Conservation (phyloP, 2,329 filamentous ascomycete genomes). For the Phyllosticta citriasiana region DNA sequence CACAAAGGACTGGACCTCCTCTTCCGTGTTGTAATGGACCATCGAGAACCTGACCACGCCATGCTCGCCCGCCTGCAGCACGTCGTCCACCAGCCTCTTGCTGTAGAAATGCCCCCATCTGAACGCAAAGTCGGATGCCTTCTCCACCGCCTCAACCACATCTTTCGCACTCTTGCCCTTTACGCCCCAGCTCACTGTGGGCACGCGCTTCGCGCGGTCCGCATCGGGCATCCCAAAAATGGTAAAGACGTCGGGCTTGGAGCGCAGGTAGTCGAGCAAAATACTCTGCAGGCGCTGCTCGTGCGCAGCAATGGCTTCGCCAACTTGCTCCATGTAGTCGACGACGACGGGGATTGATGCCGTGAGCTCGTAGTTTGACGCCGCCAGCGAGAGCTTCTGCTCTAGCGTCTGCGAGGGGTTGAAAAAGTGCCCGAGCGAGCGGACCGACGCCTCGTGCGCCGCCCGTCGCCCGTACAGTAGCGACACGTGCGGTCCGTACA, state of each 20-base stretch:
- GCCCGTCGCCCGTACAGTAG: slow-evolving; percentile 55
- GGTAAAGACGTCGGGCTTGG: slow-evolving; percentile 39
- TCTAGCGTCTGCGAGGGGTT: slow-evolving; percentile 50
- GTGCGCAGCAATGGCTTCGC: slow-evolving; percentile 46
- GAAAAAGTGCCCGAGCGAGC: slow-evolving; percentile 57
- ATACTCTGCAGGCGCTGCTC: slow-evolving; percentile 51
- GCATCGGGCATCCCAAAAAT: slow-evolving; percentile 48
- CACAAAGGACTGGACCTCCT: slow-evolving; percentile 47
- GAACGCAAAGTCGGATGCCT: slow-evolving; percentile 49
- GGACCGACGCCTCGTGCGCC: slow-evolving; percentile 45
- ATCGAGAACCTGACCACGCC: slow-evolving; percentile 61
- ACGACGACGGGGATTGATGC: slow-evolving; percentile 52
- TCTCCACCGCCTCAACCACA: slow-evolving; percentile 54
- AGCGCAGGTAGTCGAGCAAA: slow-evolving; percentile 49
- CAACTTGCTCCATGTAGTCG: slow-evolving; percentile 46
- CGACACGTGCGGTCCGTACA: slow-evolving; percentile 64
- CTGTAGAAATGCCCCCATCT: slow-evolving; percentile 62
- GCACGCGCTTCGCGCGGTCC: slow-evolving; percentile 43
- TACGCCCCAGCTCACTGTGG: slow-evolving; percentile 58
- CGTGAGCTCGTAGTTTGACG: slow-evolving; percentile 60
- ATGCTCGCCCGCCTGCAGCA: slow-evolving; percentile 48
- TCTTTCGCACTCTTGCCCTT: slow-evolving; percentile 45
- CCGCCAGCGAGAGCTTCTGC: slow-evolving; percentile 59
- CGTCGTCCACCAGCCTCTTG: slow-evolving; percentile 49
- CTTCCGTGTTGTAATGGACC: slow-evolving; percentile 62